Conservation (phyloP, 768 basidiomycete genomes). For the Hygrophoropsis aurantiaca region DNA sequence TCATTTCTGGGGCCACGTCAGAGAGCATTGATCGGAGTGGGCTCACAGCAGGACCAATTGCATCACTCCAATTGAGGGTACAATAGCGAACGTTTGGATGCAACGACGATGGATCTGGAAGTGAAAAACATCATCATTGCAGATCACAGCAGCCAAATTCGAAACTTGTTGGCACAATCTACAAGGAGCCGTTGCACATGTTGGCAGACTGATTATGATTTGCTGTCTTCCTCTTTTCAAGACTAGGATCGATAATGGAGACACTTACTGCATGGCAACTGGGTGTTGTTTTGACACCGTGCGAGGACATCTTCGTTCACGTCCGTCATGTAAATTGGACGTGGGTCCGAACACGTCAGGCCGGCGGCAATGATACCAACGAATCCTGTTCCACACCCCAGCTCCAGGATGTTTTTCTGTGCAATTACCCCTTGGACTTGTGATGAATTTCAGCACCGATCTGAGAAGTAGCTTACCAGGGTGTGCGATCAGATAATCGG, state of each 20-base stretch:
- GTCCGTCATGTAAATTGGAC: slow-evolving; percentile 58
- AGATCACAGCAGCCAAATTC: no score
- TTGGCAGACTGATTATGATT: no score
- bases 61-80: slow-evolving; percentile 67
- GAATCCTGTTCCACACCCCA: slow-evolving; percentile 78
- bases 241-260: no score
- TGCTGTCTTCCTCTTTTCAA: no score
- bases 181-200: no score
- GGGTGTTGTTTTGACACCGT: slow-evolving; percentile 59
- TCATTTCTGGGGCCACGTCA: slow-evolving; percentile 49
- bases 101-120: slow-evolving; percentile 52
- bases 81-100: slow-evolving; percentile 46
- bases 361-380: slow-evolving; percentile 62
- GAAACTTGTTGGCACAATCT: no score
- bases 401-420: slow-evolving; percentile 57
- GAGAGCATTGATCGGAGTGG: slow-evolving; percentile 34
- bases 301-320: slow-evolving; percentile 60
- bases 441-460: not conserved
- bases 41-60: slow-evolving; percentile 27
- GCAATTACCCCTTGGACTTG: slow-evolving; percentile 39
- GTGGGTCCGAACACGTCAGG: slow-evolving; percentile 22
- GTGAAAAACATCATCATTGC: not conserved
- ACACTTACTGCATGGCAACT: slow-evolving; percentile 66
- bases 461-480: slow-evolving; percentile 41
- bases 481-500: slow-evolving; percentile 57